Evolutionary conservation across 352 stramenopile species (phyloP), one percentile per base, ranked within the genome.

Genomic region (Peronospora destructor): DNA sequence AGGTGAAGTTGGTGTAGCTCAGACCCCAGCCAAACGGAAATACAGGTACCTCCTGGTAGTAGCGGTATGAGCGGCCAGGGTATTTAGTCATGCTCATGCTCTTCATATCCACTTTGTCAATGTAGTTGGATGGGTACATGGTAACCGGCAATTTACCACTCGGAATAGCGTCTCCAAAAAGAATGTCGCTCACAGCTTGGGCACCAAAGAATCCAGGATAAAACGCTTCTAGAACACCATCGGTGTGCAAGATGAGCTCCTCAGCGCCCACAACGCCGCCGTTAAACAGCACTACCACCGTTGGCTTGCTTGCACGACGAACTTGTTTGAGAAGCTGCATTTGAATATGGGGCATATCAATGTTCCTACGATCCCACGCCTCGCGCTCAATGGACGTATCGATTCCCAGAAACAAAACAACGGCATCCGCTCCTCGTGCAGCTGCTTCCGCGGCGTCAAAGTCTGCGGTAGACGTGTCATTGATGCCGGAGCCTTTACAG

Each of bases 21-120:
- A 97, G 68, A 2, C 90, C 90, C 53, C 75, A 89, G 6, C 89
- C 90, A 53, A 97, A 97, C 6, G 84, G 74, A 39, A 94, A 93
- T 28, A 97, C 80, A 0, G 84, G 76, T 5, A 86, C 61, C 40
- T 89, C 86, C 47, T 84, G 91, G 69, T 84, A 97, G 59, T 96
- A 97, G 2, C 85, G 71, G 56, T 97, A 96, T n/a, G 86, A 95
- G 7, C 88, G 79, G 2, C 89, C 89, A 4, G 87, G 87, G 45
- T 83, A 85, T 46, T 71, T 60, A 29, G 82, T 94, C 86, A 97
- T 95, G 67, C 80, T 82, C 82, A 96, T 95, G 53, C 83, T 91
- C 61, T 77, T 87, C 74, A 94, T 92, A 7, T 76, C 45, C 9
- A 95, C 68, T 1, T 53, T 53, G 12, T 84, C 49, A n/a, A 89